Base-by-base conservation (phyloP, 73 alveolate genomes). In the Paramecium primaurelia region DNA sequence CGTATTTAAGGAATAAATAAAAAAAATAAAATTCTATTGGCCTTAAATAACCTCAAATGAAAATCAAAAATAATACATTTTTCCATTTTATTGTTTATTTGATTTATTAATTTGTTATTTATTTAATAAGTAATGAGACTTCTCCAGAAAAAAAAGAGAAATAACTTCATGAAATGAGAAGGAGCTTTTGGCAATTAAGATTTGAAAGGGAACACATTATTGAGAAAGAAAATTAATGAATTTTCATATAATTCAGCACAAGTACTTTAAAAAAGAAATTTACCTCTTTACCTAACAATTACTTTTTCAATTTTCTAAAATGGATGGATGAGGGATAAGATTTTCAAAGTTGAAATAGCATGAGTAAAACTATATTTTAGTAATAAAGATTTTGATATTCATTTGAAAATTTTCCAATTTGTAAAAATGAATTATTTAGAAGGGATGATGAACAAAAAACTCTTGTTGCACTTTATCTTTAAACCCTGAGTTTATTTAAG, bases 391-490 rank as follows among this genome's bases (percentile, higher is more conserved):
- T 88, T 68, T 36, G 93, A 22, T 22, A 22, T 22, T 22, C 25
- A 22, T 22, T 22, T 22, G 25, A 22, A 22, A 22, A 22, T 22
- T 22, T 22, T 22, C 25, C 25, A 22, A 22, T 22, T 22, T 22
- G 25, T 22, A 22, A 0, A 22, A 22, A 22, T 22, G 25, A 22
- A 22, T 22, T 22, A 22, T 22, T 22, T 22, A 22, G 25, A 22
- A 22, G 25, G 42, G 86, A 64, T 37, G 93, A 44, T 9, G 44
- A 49, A 5, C 0, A 88, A 42, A 88, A 88, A 88, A 54, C 69
- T 8, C 69, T 88, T 5, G 93, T 88, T 2, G 90, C 90, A 22
- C 40, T 88, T n/a, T 88, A 68, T 88, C 73, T 88, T 40, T 44
- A 88, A 44, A 88, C 58, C 38, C 42, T 88, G 45, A 68, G 90